Conservation (phyloP, 73 alveolate species). For the Symbiodinium natans region DNA sequence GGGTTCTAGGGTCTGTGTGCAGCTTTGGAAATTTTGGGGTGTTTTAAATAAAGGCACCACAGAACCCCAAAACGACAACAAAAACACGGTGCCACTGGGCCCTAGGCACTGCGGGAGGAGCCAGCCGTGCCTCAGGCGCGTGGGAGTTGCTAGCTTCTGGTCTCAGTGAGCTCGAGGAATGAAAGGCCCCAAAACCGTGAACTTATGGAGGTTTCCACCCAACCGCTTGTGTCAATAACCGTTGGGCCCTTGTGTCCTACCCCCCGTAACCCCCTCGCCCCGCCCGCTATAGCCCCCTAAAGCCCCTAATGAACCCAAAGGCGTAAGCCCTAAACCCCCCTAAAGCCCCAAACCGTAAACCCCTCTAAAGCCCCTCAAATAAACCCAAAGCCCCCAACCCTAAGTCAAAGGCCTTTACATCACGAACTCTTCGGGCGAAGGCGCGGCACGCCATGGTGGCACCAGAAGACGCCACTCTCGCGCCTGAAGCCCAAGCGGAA, state of each 20-base stretch:
- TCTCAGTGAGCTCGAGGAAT: not conserved
- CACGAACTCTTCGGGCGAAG: not conserved
- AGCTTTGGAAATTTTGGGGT: too few relatives aligned
- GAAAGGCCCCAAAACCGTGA: not conserved
- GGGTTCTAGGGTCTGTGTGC: too few relatives aligned
- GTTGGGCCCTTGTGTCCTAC: not conserved
- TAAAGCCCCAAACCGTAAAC: too few relatives aligned
- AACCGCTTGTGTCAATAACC: not conserved
- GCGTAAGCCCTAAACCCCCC: not conserved
- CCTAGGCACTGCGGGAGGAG: too few relatives aligned
- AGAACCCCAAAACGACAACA: too few relatives aligned
- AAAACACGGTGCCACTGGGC: too few relatives aligned
- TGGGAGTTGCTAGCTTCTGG: not conserved
- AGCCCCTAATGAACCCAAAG: not conserved
- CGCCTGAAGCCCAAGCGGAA: not conserved
- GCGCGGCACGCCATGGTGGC: not conserved
- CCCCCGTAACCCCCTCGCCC: too few relatives aligned
- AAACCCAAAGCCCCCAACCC: not conserved
- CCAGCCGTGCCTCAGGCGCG: not conserved
- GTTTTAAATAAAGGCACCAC: too few relatives aligned
- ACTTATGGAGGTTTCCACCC: not conserved
- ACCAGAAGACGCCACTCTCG: not conserved
- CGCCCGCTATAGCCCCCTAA: too few relatives aligned
- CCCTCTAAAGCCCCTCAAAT: not conserved
- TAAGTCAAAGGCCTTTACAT: not conserved